Evolutionary conservation across 148 eudicot species (phyloP), one percentile per base, ranked within the genome.

Genomic region (Tetragonia tetragonoides): DNA sequence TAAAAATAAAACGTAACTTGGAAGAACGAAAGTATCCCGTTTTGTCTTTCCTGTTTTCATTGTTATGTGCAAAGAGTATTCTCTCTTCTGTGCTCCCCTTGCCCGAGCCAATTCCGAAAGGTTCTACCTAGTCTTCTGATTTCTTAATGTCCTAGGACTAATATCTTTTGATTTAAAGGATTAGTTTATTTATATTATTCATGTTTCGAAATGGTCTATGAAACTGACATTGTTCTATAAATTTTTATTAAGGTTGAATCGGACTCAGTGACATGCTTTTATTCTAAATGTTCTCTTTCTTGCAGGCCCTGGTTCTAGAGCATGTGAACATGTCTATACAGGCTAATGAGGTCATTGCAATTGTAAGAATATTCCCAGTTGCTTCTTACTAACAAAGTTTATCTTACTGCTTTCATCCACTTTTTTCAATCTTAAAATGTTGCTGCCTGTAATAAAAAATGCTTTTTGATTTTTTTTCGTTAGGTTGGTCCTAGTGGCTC

Each of bases 401-500:
- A 23, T 41, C 49, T 77, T 60, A 6, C 66, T 75, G 47, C 20
- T 38, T 56, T 67, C 23, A 9, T 57, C 41, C 10, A 5, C 20
- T 20, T 23, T 54, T 24, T 66, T 12, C 49, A 11, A 59, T n/a
- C 59, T n/a, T 21, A 74, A 9, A 2, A 16, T 60, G 17, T 62
- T 62, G 77, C 24, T 7, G 75, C n/a, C n/a, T n/a, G n/a, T n/a
- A n/a, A 17, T n/a, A 15, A 21, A 8, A 54, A 24, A 56, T 72
- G 63, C 42, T 72, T 7, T 46, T 8, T 21, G 40, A 20, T 24
- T 78, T 21, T 34, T n/a, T 64, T 75, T 80, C 20, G 47, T 62
- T 47, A 88, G 90, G 86, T 84, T 34, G 90, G 90, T 67, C 90
- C 81, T 38, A 88, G 88, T 76, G 88, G 90, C 60, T 84, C 88